phyloP scores from a whole-genome alignment of 2,329 filamentous ascomycete genomes.

The Pseudopyricularia javanii region DNA sequence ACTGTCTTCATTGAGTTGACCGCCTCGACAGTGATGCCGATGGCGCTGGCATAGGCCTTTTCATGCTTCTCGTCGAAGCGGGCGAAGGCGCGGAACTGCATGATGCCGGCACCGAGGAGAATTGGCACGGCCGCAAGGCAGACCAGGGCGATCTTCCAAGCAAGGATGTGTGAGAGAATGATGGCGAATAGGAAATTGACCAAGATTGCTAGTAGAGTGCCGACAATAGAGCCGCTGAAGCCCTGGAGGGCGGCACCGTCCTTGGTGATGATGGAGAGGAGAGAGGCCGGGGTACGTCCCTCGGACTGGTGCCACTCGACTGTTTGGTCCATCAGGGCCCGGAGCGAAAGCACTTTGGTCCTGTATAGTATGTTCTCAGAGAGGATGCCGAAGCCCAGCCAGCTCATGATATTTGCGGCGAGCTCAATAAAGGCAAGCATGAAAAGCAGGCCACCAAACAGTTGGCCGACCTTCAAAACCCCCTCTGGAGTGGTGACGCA shows the following conservation, averaged over 20 bases:
- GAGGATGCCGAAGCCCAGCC: conserved; percentile 42
- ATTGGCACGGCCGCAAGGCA: conserved; percentile 57
- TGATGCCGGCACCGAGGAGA: conserved; percentile 54
- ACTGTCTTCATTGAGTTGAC: conserved; percentile 54
- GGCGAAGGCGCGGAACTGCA: conserved; percentile 52
- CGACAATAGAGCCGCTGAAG: conserved; percentile 58
- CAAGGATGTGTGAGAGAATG: conserved; percentile 56
- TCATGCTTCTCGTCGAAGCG: conserved; percentile 52
- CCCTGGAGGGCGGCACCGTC: conserved; percentile 56
- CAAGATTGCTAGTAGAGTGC: conserved; percentile 54
- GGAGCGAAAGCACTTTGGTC: conserved; percentile 41
- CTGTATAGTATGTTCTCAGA: conserved; percentile 44
- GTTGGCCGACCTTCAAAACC: conserved; percentile 34
- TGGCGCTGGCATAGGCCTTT: conserved; percentile 50
- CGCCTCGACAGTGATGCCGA: conserved; percentile 54
- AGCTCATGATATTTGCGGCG: conserved; percentile 43
- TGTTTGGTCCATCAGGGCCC: conserved; percentile 43
- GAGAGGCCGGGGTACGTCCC: conserved; percentile 43
- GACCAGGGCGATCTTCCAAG: conserved; percentile 66
- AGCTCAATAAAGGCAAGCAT: conserved; percentile 47
- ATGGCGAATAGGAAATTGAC: conserved; percentile 59
- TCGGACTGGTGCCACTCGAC: conserved; percentile 56
- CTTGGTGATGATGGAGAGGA: conserved; percentile 57
- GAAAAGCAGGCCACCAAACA: conserved; percentile 48
- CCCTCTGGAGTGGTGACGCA: conserved; percentile 32